Evolutionary conservation across 2,329 filamentous ascomycete genomes (phyloP).

Genomic region (Rhinocladiella similis): DNA sequence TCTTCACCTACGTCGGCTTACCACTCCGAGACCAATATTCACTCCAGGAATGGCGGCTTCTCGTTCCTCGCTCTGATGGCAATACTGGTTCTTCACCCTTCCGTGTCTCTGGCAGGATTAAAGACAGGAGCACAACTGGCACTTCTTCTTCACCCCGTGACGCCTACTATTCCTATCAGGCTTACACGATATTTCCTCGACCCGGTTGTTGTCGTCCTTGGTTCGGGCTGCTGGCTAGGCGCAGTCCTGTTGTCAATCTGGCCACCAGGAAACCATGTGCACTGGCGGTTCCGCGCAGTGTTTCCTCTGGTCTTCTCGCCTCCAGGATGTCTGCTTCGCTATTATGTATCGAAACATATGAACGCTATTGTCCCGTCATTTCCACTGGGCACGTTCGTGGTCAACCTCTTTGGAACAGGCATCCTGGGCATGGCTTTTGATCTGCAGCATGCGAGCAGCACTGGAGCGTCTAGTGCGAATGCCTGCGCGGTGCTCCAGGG

Average conservation of each 20-base stretch:
- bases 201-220: conserved; percentile 60
- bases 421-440: conserved; percentile 75
- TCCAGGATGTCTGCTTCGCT: conserved; percentile 69
- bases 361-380: conserved; percentile 67
- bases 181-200: conserved; percentile 62
- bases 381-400: conserved; percentile 77
- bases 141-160: conserved; percentile 55
- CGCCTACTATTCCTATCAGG: conserved; percentile 58
- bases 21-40: conserved; percentile 35
- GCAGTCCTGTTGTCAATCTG: conserved; percentile 67
- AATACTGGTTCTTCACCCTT: conserved; percentile 67
- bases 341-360: conserved; percentile 66
- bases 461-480: conserved; percentile 44
- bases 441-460: conserved; percentile 62
- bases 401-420: conserved; percentile 72
- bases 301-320: conserved; percentile 80
- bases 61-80: conserved; percentile 75
- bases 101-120: conserved; percentile 67
- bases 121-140: conserved; percentile 73
- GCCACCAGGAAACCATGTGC: conserved; percentile 56
- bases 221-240: conserved; percentile 70
- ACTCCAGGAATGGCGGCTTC: conserved; percentile 66
- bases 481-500: conserved; percentile 64
- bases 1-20: conserved; percentile 45
- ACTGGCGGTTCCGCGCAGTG: conserved; percentile 71